Evolutionary conservation across 2,329 filamentous ascomycete species (phyloP), one percentile per base, ranked within the genome.

Genomic region (Penicillium griseofulvum): DNA sequence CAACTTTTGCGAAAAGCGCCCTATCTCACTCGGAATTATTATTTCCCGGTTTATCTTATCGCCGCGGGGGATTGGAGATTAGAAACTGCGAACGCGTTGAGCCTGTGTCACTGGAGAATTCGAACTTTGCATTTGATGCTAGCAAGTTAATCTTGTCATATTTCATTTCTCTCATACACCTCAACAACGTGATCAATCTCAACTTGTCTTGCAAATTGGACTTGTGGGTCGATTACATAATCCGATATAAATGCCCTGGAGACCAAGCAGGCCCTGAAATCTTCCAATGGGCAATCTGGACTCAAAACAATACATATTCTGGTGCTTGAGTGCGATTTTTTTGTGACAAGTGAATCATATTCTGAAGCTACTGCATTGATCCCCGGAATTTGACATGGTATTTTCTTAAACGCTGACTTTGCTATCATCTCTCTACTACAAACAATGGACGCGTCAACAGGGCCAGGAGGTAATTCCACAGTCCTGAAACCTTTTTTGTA

Each of bases 41-140:
- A 56, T 66, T 5, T n/a, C 58, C 62, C 65, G 44, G 4, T 24
- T 63, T 67, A 70, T 68, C 68, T 70, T 69, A 70, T 70, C 67
- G 36, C 34, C 41, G 19, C 22, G 7, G 34, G 24, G 16, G 14
- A 28, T 26, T 14, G 3, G 22, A 22, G 3, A 29, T 34, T 24
- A 31, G 39, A 29, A 45, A 24, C 9, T 36, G 29, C 22, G 14
- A 29, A 11, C 36, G 46, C 26, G 24, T 29, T 33, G 43, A 22
- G 12, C 19, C 19, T 10, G 28, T 22, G 8, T 31, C 11, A 29
- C 26, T 19, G 12, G 4, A 22, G 17, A 31, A 16, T 7, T 22
- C 11, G 8, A 14, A 29, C 7, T 22, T 34, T 26, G 2, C 22
- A 16, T 26, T 16, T 38, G n/a, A 28, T 19, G 12, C 19, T 38